These are phyloP conservation scores for Aquilaria agallochum DNA, from an alignment of 441 rosid genomes.

Conservation along the genomic window DNA sequence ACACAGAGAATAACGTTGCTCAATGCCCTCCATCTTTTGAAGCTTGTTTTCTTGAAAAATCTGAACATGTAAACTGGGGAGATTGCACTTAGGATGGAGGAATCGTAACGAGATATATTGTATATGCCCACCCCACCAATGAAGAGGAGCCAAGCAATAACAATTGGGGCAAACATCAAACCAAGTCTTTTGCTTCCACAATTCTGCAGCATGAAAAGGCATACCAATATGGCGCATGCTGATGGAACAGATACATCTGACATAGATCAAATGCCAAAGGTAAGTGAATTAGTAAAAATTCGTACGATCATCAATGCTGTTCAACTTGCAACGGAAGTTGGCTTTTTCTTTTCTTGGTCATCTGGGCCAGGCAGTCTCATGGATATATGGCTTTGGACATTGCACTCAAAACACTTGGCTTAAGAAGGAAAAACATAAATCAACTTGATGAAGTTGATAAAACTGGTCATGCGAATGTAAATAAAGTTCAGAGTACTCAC, in stretches of 20 bases:
- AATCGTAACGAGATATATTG: slow-evolving; percentile 34
- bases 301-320: not conserved
- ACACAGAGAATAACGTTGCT: slow-evolving; percentile 52
- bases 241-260: slow-evolving; percentile 54
- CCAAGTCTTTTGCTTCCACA: slow-evolving; percentile 53
- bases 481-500: no score
- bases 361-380: no score
- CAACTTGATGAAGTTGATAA: no score
- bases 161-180: slow-evolving; percentile 46
- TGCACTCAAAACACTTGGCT: no score
- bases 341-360: no score
- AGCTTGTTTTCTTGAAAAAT: slow-evolving; percentile 28
- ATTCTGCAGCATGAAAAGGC: slow-evolving; percentile 56
- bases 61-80: slow-evolving; percentile 48
- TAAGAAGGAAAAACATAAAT: no score
- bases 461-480: no score
- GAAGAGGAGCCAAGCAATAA: slow-evolving; percentile 47
- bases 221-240: slow-evolving; percentile 51
- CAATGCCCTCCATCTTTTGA: slow-evolving; percentile 39
- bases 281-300: not conserved
- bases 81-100: slow-evolving; percentile 31
- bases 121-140: slow-evolving; percentile 51
- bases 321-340: no score
- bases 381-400: no score
- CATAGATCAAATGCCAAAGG: slow-evolving; percentile 9